Conservation (phyloP, 2,329 filamentous ascomycete genomes). For the Cladosporium sp. region DNA sequence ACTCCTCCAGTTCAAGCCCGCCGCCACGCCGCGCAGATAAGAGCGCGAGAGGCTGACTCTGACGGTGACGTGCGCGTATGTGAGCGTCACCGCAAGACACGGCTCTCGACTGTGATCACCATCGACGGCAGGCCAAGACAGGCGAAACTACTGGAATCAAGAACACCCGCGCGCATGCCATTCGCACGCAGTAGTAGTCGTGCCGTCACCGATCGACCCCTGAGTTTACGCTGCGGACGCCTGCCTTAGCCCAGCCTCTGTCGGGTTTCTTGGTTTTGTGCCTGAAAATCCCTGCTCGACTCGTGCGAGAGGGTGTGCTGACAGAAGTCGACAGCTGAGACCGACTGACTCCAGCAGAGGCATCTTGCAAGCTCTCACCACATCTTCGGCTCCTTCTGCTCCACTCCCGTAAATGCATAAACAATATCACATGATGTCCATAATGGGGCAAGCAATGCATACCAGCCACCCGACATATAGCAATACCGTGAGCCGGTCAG, state of each 20-base stretch:
- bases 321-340: constrained; percentile 2
- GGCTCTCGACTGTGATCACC: neutral
- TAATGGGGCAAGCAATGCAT: neutral
- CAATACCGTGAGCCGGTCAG: neutral
- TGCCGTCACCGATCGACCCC: constrained; percentile 5
- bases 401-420: neutral
- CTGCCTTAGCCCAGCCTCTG: constrained; percentile 8
- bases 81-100: constrained; percentile 1
- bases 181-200: neutral
- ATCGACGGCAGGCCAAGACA: neutral
- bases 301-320: neutral
- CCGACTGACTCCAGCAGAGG: too few relatives aligned
- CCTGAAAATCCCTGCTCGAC: constrained; percentile 7
- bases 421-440: neutral
- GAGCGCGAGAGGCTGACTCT: neutral
- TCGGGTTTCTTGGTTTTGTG: constrained; percentile 10
- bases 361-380: neutral
- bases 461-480: neutral
- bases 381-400: neutral
- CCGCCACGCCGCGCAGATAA: neutral
- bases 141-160: neutral
- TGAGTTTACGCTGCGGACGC: constrained; percentile 5
- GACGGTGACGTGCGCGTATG: neutral
- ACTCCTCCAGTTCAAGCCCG: neutral
- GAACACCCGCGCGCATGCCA: neutral